Evolutionary conservation across 208 protist species (phyloP), one percentile per base, ranked within the genome.

Genomic region (Leishmania gerbilli): DNA sequence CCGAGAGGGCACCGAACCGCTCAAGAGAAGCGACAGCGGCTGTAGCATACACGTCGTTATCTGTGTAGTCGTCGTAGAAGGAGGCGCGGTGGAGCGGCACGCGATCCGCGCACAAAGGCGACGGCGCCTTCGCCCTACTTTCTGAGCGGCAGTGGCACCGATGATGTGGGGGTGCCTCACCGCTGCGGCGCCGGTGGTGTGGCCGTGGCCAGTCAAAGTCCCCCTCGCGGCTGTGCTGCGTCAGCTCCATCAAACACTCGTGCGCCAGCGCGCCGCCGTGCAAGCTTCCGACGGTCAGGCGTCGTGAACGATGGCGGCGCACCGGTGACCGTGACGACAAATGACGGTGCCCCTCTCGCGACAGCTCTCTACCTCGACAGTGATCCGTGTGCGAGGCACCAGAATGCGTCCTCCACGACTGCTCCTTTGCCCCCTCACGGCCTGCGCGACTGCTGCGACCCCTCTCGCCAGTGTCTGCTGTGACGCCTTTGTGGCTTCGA

Each of bases 231-330:
- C 27, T 8, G 77, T 76, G 74, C 45, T 24, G 13, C 62, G 15
- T 34, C 56, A 64, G 45, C 55, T 82, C 64, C 24, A 67, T 74
- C 34, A 86, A 42, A 24, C 72, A 79, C 67, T 86, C 74, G 37
- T 82, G 77, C 31, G 82, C 78, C 7, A 86, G 72, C 17, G 74
- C 82, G 45, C 67, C 74, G 58, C 78, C 82, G 67, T 86, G 77
- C 68, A 87, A 21, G 37, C 24, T 37, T 31, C 11, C 56, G 21
- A 67, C 56, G 27, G 9, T 31, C 15, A 47, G 19, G 56, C 49
- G 40, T 37, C 24, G 34, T 3, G 53, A 62, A 11, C 31, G 21
- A 64, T 27, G 56, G 74, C 40, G 56, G 9, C 21, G 56, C 74
- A 49, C n/a, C 37, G 74, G 56, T 64, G 56, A 68, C 37, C 27